Evolutionary conservation across 179 eudicot genomes (phyloP).

Genomic region (Gypsophila paniculata): DNA sequence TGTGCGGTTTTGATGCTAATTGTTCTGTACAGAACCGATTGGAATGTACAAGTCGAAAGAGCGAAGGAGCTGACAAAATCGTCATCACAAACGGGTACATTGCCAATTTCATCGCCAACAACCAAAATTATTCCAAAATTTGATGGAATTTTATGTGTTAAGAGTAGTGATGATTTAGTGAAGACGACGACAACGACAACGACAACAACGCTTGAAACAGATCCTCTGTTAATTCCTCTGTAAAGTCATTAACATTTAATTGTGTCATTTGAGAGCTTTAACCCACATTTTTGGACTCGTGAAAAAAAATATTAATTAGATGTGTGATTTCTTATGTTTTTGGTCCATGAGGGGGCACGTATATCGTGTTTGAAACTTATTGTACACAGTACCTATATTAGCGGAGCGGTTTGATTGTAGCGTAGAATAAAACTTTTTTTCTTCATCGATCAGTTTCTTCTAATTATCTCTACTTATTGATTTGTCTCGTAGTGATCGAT

Average conservation of each 20-base stretch:
- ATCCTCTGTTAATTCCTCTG: constrained; percentile 31
- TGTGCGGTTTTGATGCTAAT: constrained; percentile 51
- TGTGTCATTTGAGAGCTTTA: constrained; percentile 2
- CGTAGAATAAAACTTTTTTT: neutral
- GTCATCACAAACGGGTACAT: constrained; percentile 14
- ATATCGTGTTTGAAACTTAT: neutral
- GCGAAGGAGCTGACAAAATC: constrained; percentile 45
- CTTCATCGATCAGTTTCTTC: neutral
- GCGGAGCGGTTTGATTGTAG: constrained; percentile 3
- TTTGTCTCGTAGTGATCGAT: neutral
- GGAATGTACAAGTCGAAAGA: constrained; percentile 42
- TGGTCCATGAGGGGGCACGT: neutral
- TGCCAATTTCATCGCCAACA: constrained; percentile 27
- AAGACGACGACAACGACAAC: constrained; percentile 23
- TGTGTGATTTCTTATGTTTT: constrained; percentile 3
- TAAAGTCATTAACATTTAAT: neutral
- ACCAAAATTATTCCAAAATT: constrained; percentile 12
- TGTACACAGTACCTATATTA: neutral
- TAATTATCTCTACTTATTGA: no score
- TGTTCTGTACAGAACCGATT: constrained; percentile 45
- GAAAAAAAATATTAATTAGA: neutral
- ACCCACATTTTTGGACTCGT: constrained; percentile 28
- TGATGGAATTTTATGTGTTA: constrained; percentile 30
- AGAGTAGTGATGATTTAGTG: constrained; percentile 15
- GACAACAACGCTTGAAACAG: constrained; percentile 33